phyloP scores from a whole-genome alignment of 176 grass and related monocot species.

The Carex pumila region DNA sequence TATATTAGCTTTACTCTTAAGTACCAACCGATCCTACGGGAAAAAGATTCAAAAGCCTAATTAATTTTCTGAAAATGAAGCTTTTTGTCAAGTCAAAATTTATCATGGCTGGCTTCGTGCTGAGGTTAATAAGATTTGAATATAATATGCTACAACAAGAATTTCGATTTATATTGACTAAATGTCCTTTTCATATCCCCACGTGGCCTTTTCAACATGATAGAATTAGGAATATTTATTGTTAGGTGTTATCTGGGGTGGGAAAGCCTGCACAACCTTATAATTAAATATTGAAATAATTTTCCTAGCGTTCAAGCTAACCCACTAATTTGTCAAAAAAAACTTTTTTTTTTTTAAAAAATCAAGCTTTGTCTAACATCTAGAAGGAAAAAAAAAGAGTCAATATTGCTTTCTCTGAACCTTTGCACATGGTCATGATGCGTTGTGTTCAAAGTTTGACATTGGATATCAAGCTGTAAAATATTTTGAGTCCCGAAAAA shows the following conservation, averaged over 20 bases:
- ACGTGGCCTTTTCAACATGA: background rate
- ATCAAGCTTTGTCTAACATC: background rate
- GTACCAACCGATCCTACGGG: too few species aligned
- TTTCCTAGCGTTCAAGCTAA: background rate
- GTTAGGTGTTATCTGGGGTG: background rate
- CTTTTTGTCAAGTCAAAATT: background rate
- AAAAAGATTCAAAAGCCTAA: background rate
- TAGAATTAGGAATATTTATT: background rate
- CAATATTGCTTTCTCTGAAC: background rate
- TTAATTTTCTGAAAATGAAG: background rate
- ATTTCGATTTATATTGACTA: background rate
- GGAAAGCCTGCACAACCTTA: background rate
- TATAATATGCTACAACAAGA: background rate
- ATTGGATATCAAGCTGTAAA: background rate
- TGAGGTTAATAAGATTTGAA: background rate
- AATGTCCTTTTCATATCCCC: background rate
- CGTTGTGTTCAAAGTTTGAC: background rate
- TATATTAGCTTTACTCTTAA: too few species aligned
- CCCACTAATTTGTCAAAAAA: background rate
- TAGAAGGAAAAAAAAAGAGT: conserved; percentile 12
- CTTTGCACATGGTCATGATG: background rate
- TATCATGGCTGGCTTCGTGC: background rate
- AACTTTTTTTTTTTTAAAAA: background rate
- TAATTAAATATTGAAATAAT: background rate
- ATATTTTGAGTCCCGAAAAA: background rate